Evolutionary conservation across 805 yeast genomes (phyloP).

Genomic region (Hanseniaspora nectarophila): DNA sequence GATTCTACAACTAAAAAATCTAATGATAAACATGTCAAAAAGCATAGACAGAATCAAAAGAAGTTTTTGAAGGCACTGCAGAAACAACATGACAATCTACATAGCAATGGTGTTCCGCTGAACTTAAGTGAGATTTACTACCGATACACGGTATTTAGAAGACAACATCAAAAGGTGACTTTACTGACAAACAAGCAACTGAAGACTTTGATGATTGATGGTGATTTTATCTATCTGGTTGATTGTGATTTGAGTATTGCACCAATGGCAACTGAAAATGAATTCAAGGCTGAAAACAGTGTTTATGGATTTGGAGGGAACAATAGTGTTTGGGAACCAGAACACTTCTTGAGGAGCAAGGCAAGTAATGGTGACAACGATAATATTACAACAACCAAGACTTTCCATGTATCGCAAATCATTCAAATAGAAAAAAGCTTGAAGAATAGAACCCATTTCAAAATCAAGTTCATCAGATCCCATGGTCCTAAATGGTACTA

Average conservation of each 20-base stretch:
- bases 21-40: neutral
- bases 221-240: slow-evolving; percentile 64
- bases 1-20: neutral
- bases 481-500: slow-evolving; percentile 72
- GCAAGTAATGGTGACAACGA: neutral
- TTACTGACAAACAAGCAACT: slow-evolving; percentile 63
- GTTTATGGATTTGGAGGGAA: slow-evolving; percentile 72
- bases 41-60: neutral
- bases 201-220: slow-evolving; percentile 76
- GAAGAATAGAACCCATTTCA: slow-evolving; percentile 67
- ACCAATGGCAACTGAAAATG: neutral
- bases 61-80: neutral
- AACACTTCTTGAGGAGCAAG: neutral
- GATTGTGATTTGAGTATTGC: slow-evolving; percentile 2
- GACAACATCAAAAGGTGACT: slow-evolving; percentile 58
- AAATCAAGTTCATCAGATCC: slow-evolving; percentile 60
- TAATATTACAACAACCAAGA: slow-evolving; percentile 52
- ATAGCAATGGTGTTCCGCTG: slow-evolving; percentile 3
- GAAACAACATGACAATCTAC: neutral
- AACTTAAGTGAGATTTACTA: slow-evolving; percentile 47
- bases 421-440: slow-evolving; percentile 61
- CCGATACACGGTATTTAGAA: slow-evolving; percentile 78
- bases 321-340: neutral
- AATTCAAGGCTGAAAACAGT: slow-evolving; percentile 45
- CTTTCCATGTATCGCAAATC: slow-evolving; percentile 75